Evolutionary conservation across 2,329 filamentous ascomycete species (phyloP).

Genomic region (Fusarium chuoi): DNA sequence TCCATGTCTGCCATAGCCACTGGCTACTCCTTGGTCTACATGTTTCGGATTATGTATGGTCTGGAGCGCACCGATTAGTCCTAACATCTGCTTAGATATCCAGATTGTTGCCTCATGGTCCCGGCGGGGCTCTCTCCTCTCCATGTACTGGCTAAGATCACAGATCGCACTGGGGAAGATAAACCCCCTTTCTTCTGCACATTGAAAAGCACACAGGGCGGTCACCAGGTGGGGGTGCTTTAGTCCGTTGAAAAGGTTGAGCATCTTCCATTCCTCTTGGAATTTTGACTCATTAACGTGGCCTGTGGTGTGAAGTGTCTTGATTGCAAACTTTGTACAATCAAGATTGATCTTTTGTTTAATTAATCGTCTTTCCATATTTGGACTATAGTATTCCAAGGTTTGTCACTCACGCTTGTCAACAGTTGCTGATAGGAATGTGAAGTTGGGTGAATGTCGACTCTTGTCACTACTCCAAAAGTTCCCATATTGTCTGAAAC

Average conservation of each 20-base stretch:
- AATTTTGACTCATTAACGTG: neutral
- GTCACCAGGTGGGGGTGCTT: neutral
- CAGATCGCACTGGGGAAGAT: neutral
- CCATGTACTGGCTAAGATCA: neutral
- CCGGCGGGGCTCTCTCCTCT: neutral
- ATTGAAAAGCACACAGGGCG: neutral
- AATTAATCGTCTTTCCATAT: fast-evolving
- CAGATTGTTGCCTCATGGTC: neutral
- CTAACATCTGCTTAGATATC: neutral
- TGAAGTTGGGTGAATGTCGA: neutral
- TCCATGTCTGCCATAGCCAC: neutral
- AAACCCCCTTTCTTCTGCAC: neutral
- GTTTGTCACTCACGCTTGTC: neutral
- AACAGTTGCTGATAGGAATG: neutral
- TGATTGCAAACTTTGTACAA: neutral
- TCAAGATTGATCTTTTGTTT: neutral
- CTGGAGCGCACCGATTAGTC: neutral
- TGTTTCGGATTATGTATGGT: neutral
- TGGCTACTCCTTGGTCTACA: neutral
- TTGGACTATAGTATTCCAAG: fast-evolving
- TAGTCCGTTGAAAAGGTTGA: neutral
- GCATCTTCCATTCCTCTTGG: neutral
- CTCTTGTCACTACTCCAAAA: neutral
- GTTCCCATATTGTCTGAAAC: neutral
- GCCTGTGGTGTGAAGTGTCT: neutral